Conservation (phyloP, 441 rosid genomes). For the Breynia disticha region DNA sequence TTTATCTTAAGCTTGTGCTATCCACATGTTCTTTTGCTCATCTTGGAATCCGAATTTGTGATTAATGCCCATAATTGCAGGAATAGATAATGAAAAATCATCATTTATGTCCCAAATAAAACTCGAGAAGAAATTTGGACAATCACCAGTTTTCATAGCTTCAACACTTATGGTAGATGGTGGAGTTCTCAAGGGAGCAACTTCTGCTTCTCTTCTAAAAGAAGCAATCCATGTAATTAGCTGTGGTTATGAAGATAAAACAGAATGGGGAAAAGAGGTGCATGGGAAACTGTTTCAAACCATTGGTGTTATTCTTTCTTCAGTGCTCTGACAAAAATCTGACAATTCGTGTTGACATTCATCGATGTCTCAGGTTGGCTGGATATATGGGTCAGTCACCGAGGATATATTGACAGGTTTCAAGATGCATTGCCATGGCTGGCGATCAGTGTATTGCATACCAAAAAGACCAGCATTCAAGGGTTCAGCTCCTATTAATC, state of each 20-base stretch:
- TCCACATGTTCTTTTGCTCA: not conserved
- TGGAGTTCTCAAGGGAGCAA: slow-evolving; percentile 71
- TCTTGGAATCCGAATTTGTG: not conserved
- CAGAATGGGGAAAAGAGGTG: slow-evolving; percentile 96
- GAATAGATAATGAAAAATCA: slow-evolving; percentile 50
- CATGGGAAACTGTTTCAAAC: not conserved
- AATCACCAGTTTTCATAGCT: slow-evolving; percentile 77
- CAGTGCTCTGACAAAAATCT: not conserved
- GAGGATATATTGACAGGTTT: slow-evolving; percentile 98
- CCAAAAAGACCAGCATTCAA: slow-evolving; percentile 81
- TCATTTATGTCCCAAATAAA: slow-evolving; percentile 45
- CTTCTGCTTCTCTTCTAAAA: slow-evolving; percentile 71
- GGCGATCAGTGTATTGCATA: slow-evolving; percentile 94
- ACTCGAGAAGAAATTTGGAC: slow-evolving; percentile 93
- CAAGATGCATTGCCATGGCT: slow-evolving; percentile 99
- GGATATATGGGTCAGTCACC: slow-evolving; percentile 98
- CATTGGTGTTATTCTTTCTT: not conserved
- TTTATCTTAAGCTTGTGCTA: too few species aligned
- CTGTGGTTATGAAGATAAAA: slow-evolving; percentile 94
- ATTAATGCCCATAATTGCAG: slow-evolving; percentile 19
- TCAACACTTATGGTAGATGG: slow-evolving; percentile 77
- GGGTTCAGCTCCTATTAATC: slow-evolving; percentile 97
- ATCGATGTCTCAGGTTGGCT: slow-evolving; percentile 56
- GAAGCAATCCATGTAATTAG: slow-evolving; percentile 98
- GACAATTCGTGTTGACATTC: slow-evolving; percentile 1